Conservation (phyloP, 2,329 filamentous ascomycete species). For the Diplodia corticola region DNA sequence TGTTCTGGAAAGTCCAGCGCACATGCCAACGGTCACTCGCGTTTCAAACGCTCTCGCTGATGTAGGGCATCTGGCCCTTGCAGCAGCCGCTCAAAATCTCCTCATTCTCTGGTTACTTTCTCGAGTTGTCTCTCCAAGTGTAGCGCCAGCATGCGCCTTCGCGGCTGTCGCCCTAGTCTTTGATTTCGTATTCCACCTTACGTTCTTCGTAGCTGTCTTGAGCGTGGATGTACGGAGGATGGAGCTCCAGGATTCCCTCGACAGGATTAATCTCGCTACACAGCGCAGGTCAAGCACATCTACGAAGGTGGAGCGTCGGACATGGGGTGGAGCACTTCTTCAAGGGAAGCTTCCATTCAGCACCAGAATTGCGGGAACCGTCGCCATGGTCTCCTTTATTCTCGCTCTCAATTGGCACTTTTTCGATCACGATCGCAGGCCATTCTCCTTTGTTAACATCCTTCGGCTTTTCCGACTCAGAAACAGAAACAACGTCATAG, state of each 20-base stretch:
- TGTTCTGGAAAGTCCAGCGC: conserved; percentile 69
- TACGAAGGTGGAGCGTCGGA: conserved; percentile 48
- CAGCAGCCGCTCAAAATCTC: conserved; percentile 68
- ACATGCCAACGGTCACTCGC: conserved; percentile 66
- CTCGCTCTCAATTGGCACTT: conserved; percentile 77
- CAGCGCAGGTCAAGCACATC: conserved; percentile 31
- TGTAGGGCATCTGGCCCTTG: conserved; percentile 68
- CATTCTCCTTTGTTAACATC: conserved; percentile 34
- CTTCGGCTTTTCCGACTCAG: conserved; percentile 25
- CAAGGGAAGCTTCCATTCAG: conserved; percentile 67
- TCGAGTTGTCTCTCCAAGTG: conserved; percentile 65
- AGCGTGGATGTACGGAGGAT: conserved; percentile 76
- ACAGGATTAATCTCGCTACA: conserved; percentile 37
- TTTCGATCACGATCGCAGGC: conserved; percentile 58
- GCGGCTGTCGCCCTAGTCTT: conserved; percentile 72
- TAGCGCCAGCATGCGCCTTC: conserved; percentile 75
- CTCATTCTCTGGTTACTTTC: conserved; percentile 66
- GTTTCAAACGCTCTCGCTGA: conserved; percentile 74
- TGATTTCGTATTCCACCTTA: conserved; percentile 76
- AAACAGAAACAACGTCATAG: conserved; percentile 29
- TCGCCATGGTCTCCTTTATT: conserved; percentile 71
- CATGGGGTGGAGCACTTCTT: conserved; percentile 63
- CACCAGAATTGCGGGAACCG: conserved; percentile 72
- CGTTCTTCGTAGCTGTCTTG: conserved; percentile 76
- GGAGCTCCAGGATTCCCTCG: conserved; percentile 72